These are phyloP conservation scores for Penicillium canariense DNA, from an alignment of 495 filamentous ascomycete genomes.

Conservation along the genomic window DNA sequence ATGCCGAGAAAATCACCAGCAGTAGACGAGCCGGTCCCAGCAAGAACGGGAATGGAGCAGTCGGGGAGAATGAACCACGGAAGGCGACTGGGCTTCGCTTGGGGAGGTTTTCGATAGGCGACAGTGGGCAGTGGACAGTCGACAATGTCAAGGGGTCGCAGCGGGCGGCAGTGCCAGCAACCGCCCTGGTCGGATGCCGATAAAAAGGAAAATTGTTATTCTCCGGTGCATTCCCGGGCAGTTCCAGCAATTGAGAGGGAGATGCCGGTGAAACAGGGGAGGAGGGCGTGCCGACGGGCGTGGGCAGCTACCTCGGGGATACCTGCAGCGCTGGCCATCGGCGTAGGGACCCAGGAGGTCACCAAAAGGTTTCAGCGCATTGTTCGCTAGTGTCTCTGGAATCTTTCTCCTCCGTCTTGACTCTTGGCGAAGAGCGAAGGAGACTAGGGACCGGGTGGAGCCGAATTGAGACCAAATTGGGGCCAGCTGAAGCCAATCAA, in stretches of 20 bases:
- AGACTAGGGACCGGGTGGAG: not conserved
- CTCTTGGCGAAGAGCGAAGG: not conserved
- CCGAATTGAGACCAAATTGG: not conserved
- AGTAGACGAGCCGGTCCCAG: not conserved
- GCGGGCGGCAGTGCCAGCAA: not conserved
- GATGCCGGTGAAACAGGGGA: slow-evolving; percentile 16
- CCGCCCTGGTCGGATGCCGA: not conserved
- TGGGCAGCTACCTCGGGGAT: slow-evolving; percentile 3
- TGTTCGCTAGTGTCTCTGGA: slow-evolving; percentile 8
- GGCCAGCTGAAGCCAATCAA: not conserved
- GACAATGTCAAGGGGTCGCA: not conserved
- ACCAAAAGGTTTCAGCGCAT: slow-evolving; percentile 2
- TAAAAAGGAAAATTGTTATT: slow-evolving; percentile 1
- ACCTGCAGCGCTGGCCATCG: slow-evolving; percentile 3
- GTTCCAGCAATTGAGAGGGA: slow-evolving; percentile 1
- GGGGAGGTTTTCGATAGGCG: too few relatives aligned
- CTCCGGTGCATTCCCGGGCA: slow-evolving; percentile 10
- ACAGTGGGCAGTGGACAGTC: not conserved
- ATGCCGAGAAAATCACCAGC: not conserved
- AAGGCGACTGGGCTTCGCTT: not conserved
- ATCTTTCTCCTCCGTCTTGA: slow-evolving; percentile 12
- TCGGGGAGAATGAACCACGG: not conserved
- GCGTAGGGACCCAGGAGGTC: not conserved
- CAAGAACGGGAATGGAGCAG: not conserved
- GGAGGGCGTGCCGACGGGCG: not conserved